phyloP scores from a whole-genome alignment of 495 filamentous ascomycete species.

The Talaromyces stipitatus region DNA sequence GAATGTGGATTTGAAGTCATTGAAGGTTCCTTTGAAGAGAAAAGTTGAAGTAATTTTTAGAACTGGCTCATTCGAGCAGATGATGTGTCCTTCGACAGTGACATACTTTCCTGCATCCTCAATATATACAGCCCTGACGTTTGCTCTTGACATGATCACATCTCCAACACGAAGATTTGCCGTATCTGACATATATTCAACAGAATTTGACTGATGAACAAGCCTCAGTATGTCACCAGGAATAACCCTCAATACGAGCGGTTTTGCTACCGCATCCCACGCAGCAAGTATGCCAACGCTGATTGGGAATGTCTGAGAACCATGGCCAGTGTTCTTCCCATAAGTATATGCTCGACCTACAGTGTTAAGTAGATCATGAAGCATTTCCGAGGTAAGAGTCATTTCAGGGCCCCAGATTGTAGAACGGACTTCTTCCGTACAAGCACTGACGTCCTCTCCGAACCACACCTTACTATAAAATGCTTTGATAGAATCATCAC shows the following conservation, averaged over 20 bases:
- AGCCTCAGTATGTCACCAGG: slow-evolving; percentile 92
- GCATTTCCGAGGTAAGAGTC: neutral
- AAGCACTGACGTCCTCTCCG: neutral
- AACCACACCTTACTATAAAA: slow-evolving; percentile 72
- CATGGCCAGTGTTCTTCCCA: slow-evolving; percentile 38
- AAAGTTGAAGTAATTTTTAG: slow-evolving; percentile 99
- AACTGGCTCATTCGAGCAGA: slow-evolving; percentile 69
- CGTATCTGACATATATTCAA: slow-evolving; percentile 96
- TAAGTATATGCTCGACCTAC: neutral
- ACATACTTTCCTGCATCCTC: slow-evolving; percentile 97
- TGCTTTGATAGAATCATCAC: slow-evolving; percentile 80
- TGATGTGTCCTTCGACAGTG: slow-evolving; percentile 93
- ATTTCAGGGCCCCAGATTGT: neutral
- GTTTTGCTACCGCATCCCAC: slow-evolving; percentile 98
- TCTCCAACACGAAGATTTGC: slow-evolving; percentile 90
- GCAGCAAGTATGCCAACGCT: slow-evolving; percentile 97
- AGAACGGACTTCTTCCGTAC: neutral
- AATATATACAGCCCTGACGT: slow-evolving; percentile 94
- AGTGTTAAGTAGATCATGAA: neutral
- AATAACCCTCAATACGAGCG: slow-evolving; percentile 88
- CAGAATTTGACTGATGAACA: slow-evolving; percentile 93
- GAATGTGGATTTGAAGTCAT: slow-evolving; percentile 94
- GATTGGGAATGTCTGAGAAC: slow-evolving; percentile 95
- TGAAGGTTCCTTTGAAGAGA: slow-evolving; percentile 86
- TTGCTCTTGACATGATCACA: slow-evolving; percentile 81